Base-by-base conservation (phyloP, 495 filamentous ascomycete species). In the Mytilinidion resinicola region DNA sequence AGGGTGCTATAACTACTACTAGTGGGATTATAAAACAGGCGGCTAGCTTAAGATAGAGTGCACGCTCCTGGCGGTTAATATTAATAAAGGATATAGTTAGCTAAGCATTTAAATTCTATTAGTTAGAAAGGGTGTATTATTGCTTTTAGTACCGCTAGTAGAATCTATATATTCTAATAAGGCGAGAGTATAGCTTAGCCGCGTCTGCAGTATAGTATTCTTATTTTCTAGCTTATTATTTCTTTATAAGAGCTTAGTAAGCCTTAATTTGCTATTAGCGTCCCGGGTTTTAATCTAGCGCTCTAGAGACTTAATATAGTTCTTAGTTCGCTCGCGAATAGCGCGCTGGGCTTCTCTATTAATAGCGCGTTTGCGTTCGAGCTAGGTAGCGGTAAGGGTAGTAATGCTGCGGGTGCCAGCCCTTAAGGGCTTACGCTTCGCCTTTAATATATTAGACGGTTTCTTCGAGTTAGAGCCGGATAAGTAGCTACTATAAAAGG, bases 291-390 rank as follows among this genome's bases (percentile, higher is more conserved):
- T 80, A 39, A 92, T 81, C 48, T 83, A 81, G 51, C 77, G 76
- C 71, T 95, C 87, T 17, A 96, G 76, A 20, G 72, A 76, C 53
- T 91, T 87, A 59, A 95, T 93, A 64, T 90, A 85, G 53, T 82
- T 77, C 64, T 90, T 91, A 9, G 86, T 95, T 56, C 90, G 79
- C 64, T 89, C 85, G 14, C 90, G 80, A 56, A 95, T 96, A n/a
- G 88, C 88, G 50, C 88, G 82, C 70, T 96, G 90, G 15, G 90
- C 90, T 72, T 91, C 88, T 38, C 90, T 81, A 68, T 96, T 90
- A 71, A 95, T 95, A 66, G 88, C 89, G 55, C 90, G 80, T 72
- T 96, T 96, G 46, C 82, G 73, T 56, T 85, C 82, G 21, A 85
- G 71, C 61, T 85, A 81, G 42, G 81, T 80, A 20, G 77, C 74